Evolutionary conservation across 2,329 filamentous ascomycete species (phyloP), one percentile per base, ranked within the genome.

Genomic region (Claviceps sorghi): DNA sequence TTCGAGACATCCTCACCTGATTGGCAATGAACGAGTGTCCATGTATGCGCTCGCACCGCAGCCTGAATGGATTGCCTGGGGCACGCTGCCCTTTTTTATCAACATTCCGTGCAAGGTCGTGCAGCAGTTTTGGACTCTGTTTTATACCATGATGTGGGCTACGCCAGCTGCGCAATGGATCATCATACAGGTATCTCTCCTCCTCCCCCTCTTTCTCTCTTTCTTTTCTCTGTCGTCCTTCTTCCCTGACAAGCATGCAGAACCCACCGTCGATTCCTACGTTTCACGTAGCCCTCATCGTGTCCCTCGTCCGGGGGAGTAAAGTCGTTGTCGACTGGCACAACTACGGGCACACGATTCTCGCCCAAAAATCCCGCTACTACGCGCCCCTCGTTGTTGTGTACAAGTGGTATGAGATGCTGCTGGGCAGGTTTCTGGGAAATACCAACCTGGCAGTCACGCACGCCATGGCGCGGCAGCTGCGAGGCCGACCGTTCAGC

Each of bases 201-300:
- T 26, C 8, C 4, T 45, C 17, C 2, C 5, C 8, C 36, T n/a
- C 17, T 38, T n/a, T n/a, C 34, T 15, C 13, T 40, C n/a, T 40
- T 19, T 6, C 8, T 22, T 22, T 36, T 36, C 32, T 34, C 11
- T 30, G 15, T 36, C 13, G 34, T 13, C 9, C 30, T 3, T 38
- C 36, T 15, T 38, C 1, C 5, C 42, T 43, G 1, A 43, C 22
- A 15, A 26, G 11, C 21, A 17, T 8, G 30, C 10, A 96, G 76
- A 98, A 97, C 60, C 93, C 93, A 7, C 93, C 93, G 0, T 93
- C 91, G 0, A 95, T 97, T 54, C 93, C 93, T 0, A 95, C 89
- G 0, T 78, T 98, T 22, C 79, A 84, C 50, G 73, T 96, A 40
- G 85, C 88, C 17, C 74, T 83, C 22, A 56, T 90, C 3, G 75